A percentile compares a stretch with the other conserved stretches of the same genome.
phyloP scores from a whole-genome alignment of 805 yeast genomes.

The Monosporozyma aerobia region DNA sequence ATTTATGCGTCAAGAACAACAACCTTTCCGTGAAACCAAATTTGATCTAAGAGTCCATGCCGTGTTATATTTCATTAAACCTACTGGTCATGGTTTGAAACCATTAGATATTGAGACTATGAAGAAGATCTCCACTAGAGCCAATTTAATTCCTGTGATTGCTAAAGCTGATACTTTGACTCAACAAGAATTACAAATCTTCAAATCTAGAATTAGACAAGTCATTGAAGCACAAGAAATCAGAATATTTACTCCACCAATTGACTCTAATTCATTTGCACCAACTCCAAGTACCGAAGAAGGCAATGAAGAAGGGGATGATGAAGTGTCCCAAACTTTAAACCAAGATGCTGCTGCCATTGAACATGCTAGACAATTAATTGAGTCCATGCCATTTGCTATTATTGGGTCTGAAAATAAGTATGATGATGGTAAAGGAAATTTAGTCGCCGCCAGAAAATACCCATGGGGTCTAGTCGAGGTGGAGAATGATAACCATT shows the following conservation, averaged over 20 bases:
- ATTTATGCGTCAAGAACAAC: constrained; percentile 88
- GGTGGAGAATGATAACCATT: constrained; percentile 76
- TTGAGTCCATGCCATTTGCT: constrained; percentile 83
- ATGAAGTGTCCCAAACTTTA: background rate
- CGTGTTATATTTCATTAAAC: constrained; percentile 81
- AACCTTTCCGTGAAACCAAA: constrained; percentile 58
- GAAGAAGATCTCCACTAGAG: constrained; percentile 73
- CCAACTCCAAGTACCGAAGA: constrained; percentile 9
- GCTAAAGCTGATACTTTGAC: constrained; percentile 83
- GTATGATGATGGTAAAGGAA: constrained; percentile 54
- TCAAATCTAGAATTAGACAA: constrained; percentile 69
- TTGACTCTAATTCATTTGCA: constrained; percentile 33
- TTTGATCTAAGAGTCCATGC: constrained; percentile 87
- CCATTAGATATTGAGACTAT: constrained; percentile 83
- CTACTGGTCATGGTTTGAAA: constrained; percentile 80
- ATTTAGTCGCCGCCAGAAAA: constrained; percentile 64
- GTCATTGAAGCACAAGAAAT: constrained; percentile 80
- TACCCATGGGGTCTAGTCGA: constrained; percentile 90
- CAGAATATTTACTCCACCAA: constrained; percentile 74
- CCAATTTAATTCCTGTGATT: constrained; percentile 81
- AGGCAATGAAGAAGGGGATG: background rate
- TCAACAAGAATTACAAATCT: constrained; percentile 54
- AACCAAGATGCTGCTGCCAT: constrained; percentile 55
- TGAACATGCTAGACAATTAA: constrained; percentile 71
- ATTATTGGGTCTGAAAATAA: constrained; percentile 70